Base-by-base conservation (phyloP, 495 filamentous ascomycete species). In the Letharia lupina region DNA sequence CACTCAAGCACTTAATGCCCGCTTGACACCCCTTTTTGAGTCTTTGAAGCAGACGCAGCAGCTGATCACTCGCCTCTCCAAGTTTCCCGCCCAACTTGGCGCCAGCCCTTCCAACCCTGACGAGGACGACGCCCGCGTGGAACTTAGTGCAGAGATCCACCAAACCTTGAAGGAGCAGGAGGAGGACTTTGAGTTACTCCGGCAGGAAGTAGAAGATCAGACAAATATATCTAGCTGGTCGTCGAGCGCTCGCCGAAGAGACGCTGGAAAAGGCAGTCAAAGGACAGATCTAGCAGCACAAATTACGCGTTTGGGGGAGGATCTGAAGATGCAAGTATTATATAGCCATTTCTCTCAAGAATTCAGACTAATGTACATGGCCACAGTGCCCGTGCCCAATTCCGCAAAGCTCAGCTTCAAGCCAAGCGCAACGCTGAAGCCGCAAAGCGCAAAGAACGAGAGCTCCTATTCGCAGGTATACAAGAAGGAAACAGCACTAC, bases 121-220 rank as follows among this genome's bases (percentile, higher is more conserved):
- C 66, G 85, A 85, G 15, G 83, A 84, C 39, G 83, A 90, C 71
- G 85, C 85, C 12, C 83, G 88, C 42, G 65, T 87, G n/a, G 94
- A 96, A 72, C 83, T 98, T 12, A 84, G 84, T 60, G 76, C 84
- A 33, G 91, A 94, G 73, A 96, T 97, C 64, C 91, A 91, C 70
- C 84, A 90, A 69, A 81, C 82, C 62, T 77, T 98, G 59, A 89
- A 91, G 71, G 90, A 94, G 63, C 85, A 90, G 59, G 91, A 97
- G 73, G 86, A 92, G 44, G 90, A 96, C 65, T 82, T 96, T 59
- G 93, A 96, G 73, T 74, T 94, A 16, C 70, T 98, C 63, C 81
- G 81, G 35, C 89, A 91, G 67, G 91, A 96, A 62, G 84, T 92
- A 54, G 84, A 86, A 63, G 90, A 89, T 68, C 73, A 91, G 23